A percentile compares a stretch with the other conserved stretches of the same genome.
These are phyloP conservation scores for Ascochyta clinopodiicola DNA, from an alignment of 2,329 filamentous ascomycete genomes.

Conservation along the genomic window DNA sequence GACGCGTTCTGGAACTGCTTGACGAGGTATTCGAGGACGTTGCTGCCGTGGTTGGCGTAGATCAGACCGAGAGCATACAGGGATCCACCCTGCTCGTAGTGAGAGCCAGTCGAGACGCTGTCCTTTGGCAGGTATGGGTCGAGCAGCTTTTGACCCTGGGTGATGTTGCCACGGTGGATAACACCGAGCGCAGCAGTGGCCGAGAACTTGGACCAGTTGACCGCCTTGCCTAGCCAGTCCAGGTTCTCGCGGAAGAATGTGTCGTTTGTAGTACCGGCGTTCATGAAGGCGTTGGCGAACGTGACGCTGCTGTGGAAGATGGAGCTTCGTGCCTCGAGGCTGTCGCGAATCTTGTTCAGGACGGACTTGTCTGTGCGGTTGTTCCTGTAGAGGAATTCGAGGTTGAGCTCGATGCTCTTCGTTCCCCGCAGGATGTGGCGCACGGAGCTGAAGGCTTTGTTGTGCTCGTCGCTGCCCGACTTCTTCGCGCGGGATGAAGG, in stretches of 20 bases:
- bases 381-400: constrained; percentile 95
- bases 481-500: constrained; percentile 53
- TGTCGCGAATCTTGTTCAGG: constrained; percentile 95
- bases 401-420: constrained; percentile 91
- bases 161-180: constrained; percentile 93
- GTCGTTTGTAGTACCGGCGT: constrained; percentile 96
- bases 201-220: constrained; percentile 99
- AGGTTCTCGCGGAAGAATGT: constrained; percentile 98
- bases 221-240: constrained; percentile 96
- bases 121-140: constrained; percentile 91
- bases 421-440: constrained; percentile 78
- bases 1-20: constrained; percentile 76
- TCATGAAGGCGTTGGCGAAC: constrained; percentile 99
- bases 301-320: constrained; percentile 98
- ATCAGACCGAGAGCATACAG: constrained; percentile 95
- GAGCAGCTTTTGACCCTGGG: constrained; percentile 89
- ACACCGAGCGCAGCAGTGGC: constrained; percentile 95
- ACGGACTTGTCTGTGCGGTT: constrained; percentile 92
- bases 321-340: constrained; percentile 91
- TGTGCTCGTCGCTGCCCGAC: constrained; percentile 56
- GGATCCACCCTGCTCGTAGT: constrained; percentile 95
- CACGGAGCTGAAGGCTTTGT: constrained; percentile 63
- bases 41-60: constrained; percentile 95
- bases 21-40: constrained; percentile 81
- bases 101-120: constrained; percentile 76